Percentiles rank a stretch among this genome's conserved stretches.
phyloP scores from a whole-genome alignment of 2,329 filamentous ascomycete genomes.

The Amauroascus niger region DNA sequence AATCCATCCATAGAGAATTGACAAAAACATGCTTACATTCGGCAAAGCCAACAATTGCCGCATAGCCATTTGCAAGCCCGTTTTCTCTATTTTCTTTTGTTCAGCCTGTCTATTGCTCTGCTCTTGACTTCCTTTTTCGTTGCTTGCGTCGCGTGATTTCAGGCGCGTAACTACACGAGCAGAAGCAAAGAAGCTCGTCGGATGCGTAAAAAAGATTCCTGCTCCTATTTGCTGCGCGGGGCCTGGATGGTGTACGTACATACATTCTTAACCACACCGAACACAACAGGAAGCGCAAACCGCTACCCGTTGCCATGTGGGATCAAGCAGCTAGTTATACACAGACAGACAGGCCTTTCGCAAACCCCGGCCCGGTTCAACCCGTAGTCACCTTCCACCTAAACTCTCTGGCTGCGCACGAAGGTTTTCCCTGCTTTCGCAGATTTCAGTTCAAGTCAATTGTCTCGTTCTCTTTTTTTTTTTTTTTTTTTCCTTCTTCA shows the following conservation, averaged over 20 bases:
- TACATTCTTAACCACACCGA: too few relatives aligned
- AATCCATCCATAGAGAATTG: not conserved
- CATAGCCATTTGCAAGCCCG: not conserved
- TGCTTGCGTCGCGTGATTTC: not conserved
- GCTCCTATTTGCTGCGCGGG: not conserved
- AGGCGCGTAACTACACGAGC: not conserved
- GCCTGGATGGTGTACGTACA: not conserved
- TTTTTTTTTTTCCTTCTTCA: too few relatives aligned
- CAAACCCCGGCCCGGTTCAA: slow-evolving; percentile 8
- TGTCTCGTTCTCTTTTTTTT: too few relatives aligned
- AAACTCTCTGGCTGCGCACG: not conserved
- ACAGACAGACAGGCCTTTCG: too few relatives aligned
- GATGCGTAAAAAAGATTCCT: not conserved
- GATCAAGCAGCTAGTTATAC: not conserved
- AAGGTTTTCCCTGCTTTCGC: not conserved
- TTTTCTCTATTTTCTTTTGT: not conserved
- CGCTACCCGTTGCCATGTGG: not conserved
- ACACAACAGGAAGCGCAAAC: not conserved
- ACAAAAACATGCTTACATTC: not conserved
- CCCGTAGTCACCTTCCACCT: slow-evolving; percentile 1
- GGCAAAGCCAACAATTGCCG: not conserved
- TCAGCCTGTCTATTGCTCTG: not conserved
- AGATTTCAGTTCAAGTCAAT: not conserved
- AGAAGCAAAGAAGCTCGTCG: not conserved
- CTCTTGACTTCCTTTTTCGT: not conserved